These are phyloP conservation scores for Cucurbita maxima DNA, from an alignment of 306 rosid genomes.

Conservation along the genomic window DNA sequence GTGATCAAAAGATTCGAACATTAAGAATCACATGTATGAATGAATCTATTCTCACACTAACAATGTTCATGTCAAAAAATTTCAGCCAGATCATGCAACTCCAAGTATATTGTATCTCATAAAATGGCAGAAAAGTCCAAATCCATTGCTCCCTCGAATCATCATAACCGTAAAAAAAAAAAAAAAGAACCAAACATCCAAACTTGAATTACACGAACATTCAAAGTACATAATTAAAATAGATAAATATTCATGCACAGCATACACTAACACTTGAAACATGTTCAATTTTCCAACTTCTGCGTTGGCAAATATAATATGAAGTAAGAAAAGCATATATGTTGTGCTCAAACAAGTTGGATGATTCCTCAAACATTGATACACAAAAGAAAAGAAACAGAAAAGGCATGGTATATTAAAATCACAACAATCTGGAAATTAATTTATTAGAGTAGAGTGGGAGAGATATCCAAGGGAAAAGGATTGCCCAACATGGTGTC, in stretches of 20 bases:
- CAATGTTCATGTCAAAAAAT: too few relatives aligned
- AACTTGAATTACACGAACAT: neutral
- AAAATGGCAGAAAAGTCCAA: too few relatives aligned
- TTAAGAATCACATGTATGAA: too few relatives aligned
- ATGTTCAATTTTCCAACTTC: neutral
- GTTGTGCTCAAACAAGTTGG: neutral
- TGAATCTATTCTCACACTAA: too few relatives aligned
- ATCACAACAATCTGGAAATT: neutral
- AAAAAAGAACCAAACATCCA: too few relatives aligned
- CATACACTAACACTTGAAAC: neutral
- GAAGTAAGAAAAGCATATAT: neutral
- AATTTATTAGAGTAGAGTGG: constrained; percentile 33
- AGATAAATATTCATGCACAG: neutral
- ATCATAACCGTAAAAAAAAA: too few relatives aligned
- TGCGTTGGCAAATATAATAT: neutral
- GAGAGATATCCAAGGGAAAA: constrained; percentile 61
- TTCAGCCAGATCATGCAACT: too few relatives aligned
- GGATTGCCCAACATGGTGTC: constrained; percentile 46
- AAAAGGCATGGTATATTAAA: neutral
- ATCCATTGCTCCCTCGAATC: too few relatives aligned
- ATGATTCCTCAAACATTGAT: neutral
- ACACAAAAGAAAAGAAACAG: neutral
- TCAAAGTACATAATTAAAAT: neutral
- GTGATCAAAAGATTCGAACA: too few relatives aligned
- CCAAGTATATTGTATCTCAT: too few relatives aligned